Evolutionary conservation across 2,329 filamentous ascomycete species (phyloP), one percentile per base, ranked within the genome.

Genomic region (Penicillium sp.): DNA sequence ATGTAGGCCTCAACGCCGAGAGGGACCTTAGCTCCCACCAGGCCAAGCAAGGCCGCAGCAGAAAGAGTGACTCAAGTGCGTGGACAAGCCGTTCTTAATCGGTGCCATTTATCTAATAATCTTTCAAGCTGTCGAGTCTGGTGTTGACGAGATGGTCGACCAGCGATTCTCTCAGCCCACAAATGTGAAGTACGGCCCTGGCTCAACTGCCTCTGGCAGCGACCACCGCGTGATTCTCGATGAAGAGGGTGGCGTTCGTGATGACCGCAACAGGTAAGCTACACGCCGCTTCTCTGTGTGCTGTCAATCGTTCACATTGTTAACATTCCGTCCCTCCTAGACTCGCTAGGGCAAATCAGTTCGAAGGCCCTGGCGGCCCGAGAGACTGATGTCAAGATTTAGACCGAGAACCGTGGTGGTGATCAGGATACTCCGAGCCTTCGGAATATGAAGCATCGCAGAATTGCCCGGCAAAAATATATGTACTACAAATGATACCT

Each of bases 1-100:
- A 69, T 43, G 71, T 75, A 25, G 59, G 57, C 23, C 59, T 64
- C 57, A 58, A 71, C 41, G 74, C 76, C 12, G 72, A 79, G 66
- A 66, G 67, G 47, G 74, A 78, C 47, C 73, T 79, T 29, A 77
- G 77, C 63, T 68, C 68, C 49, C 69, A 76, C 61, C 68, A 75
- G 57, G 69, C 72, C 23, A 78, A 77, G 61, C 73, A 75, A 53
- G 73, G 75, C 7, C 59, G 68, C 53, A 73, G 73, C n/a, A 66
- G 57, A 8, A 70, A 74, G 60, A 78, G 76, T 59, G 70, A 73
- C 50, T 76, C 75, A 21, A 70, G 76, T 79, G 73, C 19, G 68
- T 63, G 36, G 9, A 23, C 7, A 29, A 12, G 15, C 7, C 4
- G 12, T 17, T 36, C 12, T 19, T 25, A 35, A 10, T 7, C 5